These are phyloP conservation scores for Sporothrix luriei DNA, from an alignment of 2,329 filamentous ascomycete genomes.

Conservation along the genomic window DNA sequence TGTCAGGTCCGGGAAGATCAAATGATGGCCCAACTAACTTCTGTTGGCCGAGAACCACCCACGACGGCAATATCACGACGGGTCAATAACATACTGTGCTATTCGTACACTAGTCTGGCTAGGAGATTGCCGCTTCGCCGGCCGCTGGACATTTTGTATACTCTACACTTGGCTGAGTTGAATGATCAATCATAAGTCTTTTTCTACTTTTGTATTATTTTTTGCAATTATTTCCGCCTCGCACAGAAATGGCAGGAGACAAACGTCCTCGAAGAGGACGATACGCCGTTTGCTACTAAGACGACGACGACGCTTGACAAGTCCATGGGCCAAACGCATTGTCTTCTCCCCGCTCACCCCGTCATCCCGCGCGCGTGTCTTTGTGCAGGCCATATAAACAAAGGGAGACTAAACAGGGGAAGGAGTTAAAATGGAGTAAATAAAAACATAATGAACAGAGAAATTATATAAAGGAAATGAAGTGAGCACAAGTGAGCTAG, in stretches of 20 bases:
- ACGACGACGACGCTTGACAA: neutral
- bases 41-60: conserved; percentile 10
- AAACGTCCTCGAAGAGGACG: neutral
- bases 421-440: conserved; percentile 1
- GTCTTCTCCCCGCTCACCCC: neutral
- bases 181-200: neutral
- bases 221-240: conserved; percentile 1
- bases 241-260: neutral
- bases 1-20: neutral
- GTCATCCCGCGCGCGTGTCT: neutral
- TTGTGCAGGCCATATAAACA: conserved; percentile 27
- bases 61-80: neutral
- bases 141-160: neutral
- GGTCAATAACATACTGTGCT: neutral
- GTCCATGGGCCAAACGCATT: no score
- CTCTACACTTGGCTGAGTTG: no score
- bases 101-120: neutral
- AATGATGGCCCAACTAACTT: neutral
- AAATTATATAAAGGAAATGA: conserved; percentile 12
- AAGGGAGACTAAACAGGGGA: neutral
- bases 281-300: neutral
- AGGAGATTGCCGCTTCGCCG: neutral
- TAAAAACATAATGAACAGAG: neutral
- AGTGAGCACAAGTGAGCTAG: neutral
- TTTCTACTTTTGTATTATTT: conserved; percentile 12